Base-by-base conservation (phyloP, 768 basidiomycete species). In the Cubamyces lactineus region DNA sequence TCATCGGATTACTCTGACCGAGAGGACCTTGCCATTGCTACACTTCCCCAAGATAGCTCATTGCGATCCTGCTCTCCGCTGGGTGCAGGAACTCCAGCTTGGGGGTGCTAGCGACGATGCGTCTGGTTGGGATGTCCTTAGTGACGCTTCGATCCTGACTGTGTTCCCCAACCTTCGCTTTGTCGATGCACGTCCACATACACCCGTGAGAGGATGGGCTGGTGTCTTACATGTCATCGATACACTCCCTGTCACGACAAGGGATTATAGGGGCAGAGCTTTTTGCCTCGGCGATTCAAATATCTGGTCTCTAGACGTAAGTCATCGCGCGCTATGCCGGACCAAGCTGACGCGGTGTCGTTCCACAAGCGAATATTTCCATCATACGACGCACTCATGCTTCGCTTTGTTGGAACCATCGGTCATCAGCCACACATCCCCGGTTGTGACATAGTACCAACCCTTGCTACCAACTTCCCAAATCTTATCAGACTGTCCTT, bases 121-220 rank as follows among this genome's bases (percentile, higher is more conserved):
- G 34, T 28, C 16, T 15, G 43, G 26, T 3, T 55, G 53, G 53
- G 43, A 46, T 28, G 42, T 45, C 12, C 26, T 55, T 3, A 30
- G 42, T 5, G 43, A 45, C 12, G 12, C 11, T 17, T 34, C 28
- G 15, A 45, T 55, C 41, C 43, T 55, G 26, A n/a, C 43, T 1
- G 28, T 15, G 1, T 55, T 55, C 17, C 53, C 53, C 28, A 55
- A 45, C 24, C 53, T 55, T 1, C 24, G 24, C 15, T 28, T 15
- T 5, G 16, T 55, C 12, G 26, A 55, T 9, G 17, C 42, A 5
- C 17, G 30, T 6, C 2, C n/a, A 19, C 53, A 55, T 12, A n/a
- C 24, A 13, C 53, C 41, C 6, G 30, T 55, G 53, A 45, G 26
- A 21, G 53, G 53, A 8, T 55, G 53, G 53, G 26, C 53, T 13